Conservation (phyloP, 441 rosid species). For the Sinapis alba region DNA sequence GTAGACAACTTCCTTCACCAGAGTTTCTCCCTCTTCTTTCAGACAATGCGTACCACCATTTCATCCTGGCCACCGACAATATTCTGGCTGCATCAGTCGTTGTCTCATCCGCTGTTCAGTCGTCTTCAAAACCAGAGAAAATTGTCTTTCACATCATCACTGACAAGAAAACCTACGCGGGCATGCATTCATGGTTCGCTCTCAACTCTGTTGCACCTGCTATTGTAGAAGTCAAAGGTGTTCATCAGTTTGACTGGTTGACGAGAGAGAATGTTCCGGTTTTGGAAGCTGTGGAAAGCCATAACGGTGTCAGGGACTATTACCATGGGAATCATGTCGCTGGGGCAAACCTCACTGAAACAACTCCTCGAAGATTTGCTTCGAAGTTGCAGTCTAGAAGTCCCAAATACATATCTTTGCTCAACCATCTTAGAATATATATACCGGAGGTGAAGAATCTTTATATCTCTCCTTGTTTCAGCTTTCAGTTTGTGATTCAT, state of each 20-base stretch:
- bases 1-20: constrained; percentile 96
- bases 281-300: constrained; percentile 96
- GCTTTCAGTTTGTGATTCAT: background rate
- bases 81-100: constrained; percentile 99
- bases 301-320: constrained; percentile 77
- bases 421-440: constrained; percentile 97
- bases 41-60: constrained; percentile 88
- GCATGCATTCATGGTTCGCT: constrained; percentile 99
- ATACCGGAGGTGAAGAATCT: constrained; percentile 85
- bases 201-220: constrained; percentile 88
- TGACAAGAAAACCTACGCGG: constrained; percentile 98
- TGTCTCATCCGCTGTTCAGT: constrained; percentile 81
- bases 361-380: constrained; percentile 88
- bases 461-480: constrained; percentile 12
- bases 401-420: constrained; percentile 98
- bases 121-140: constrained; percentile 86
- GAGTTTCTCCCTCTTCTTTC: constrained; percentile 95
- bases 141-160: constrained; percentile 96
- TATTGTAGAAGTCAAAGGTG: constrained; percentile 90
- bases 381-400: constrained; percentile 97
- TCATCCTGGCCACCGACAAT: constrained; percentile 86
- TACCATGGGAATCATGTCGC: constrained; percentile 96
- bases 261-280: constrained; percentile 99
- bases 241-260: constrained; percentile 99
- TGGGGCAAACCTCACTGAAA: constrained; percentile 80